Base-by-base conservation (phyloP, 805 yeast species). In the Candida quercuum region DNA sequence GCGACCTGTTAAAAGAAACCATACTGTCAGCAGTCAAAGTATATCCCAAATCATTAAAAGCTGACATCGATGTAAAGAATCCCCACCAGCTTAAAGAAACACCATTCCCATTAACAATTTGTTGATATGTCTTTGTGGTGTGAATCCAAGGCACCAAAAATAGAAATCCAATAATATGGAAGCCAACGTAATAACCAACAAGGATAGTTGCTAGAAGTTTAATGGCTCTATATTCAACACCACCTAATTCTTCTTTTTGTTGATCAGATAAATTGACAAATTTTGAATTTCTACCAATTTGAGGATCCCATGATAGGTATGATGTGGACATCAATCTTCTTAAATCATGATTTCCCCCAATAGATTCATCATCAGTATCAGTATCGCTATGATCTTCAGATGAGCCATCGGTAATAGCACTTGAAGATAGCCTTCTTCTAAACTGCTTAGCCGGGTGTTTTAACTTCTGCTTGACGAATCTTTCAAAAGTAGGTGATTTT, bases 171-270 rank as follows among this genome's bases (percentile, higher is more conserved):
- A 80, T 25, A 4, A 84, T 42, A 51, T 85, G 87, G 52, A 86
- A 78, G 0, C 96, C 95, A 39, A 88, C 45, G 51, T 86, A 88
- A 54, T 86, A 93, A 6, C 59, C 41, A 1, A 76, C 55, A 12
- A 91, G 60, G 32, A 91, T 73, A 45, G 74, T 72, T 40, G 83
- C 76, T 39, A 93, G 63, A 9, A 88, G 63, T 53, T 87, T 87
- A 40, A 86, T 71, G 0, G 99, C 87, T 31, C 97, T 72, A 57
- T 93, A 93, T 55, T 93, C 99, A 13, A 93, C 96, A 35, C 99
- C 99, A 27, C 99, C 99, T 27, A 93, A 64, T 57, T 93, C 99
- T 41, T 85, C 94, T 52, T 86, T 88, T 58, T 93, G 98, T 18
- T 73, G 80, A 26, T 79, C 86, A 3, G 86, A 77, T 30, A 93